Percentiles rank a stretch among this genome's conserved stretches.
phyloP scores from a whole-genome alignment of 2,329 filamentous ascomycete genomes.

The Metarhizium guizhouense region DNA sequence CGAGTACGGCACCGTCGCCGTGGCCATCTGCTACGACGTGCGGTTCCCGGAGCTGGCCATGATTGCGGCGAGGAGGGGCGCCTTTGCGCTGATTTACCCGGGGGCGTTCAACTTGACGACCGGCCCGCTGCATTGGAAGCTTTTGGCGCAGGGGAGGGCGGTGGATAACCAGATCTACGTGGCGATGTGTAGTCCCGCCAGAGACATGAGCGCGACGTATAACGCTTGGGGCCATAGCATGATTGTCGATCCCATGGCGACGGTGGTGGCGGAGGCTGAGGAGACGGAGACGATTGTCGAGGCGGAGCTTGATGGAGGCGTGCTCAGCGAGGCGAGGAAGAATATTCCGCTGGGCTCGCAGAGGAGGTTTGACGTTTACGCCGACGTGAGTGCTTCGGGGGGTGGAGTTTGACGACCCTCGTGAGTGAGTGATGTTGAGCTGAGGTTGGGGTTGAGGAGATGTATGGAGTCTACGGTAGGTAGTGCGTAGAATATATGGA shows the following conservation, averaged over 20 bases:
- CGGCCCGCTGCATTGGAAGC: constrained; percentile 81
- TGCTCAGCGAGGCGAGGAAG: constrained; percentile 66
- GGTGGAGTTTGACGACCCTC: constrained; percentile 25
- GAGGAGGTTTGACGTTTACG: constrained; percentile 90
- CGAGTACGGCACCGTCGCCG: constrained; percentile 75
- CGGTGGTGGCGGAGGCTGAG: constrained; percentile 69
- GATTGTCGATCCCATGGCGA: constrained; percentile 78
- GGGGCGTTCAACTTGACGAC: constrained; percentile 97
- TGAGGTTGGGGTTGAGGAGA: neutral
- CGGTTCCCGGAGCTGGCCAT: constrained; percentile 91
- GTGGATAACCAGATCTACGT: constrained; percentile 95
- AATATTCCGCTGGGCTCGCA: constrained; percentile 79
- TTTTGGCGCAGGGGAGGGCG: constrained; percentile 74
- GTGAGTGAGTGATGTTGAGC: neutral
- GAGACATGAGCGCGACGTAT: constrained; percentile 69
- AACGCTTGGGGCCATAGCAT: constrained; percentile 89
- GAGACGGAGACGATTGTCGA: constrained; percentile 70
- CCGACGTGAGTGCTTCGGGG: constrained; percentile 66
- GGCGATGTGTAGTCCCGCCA: constrained; percentile 81
- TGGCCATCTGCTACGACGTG: constrained; percentile 97
- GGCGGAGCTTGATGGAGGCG: constrained; percentile 58
- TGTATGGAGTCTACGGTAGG: no score
- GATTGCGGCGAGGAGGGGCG: constrained; percentile 77
- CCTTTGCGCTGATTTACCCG: constrained; percentile 83
- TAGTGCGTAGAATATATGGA: no score